A percentile compares a stretch with the other conserved stretches of the same genome.
These are phyloP conservation scores for Aspergillus sp. DNA, from an alignment of 2,329 filamentous ascomycete genomes.

Conservation along the genomic window DNA sequence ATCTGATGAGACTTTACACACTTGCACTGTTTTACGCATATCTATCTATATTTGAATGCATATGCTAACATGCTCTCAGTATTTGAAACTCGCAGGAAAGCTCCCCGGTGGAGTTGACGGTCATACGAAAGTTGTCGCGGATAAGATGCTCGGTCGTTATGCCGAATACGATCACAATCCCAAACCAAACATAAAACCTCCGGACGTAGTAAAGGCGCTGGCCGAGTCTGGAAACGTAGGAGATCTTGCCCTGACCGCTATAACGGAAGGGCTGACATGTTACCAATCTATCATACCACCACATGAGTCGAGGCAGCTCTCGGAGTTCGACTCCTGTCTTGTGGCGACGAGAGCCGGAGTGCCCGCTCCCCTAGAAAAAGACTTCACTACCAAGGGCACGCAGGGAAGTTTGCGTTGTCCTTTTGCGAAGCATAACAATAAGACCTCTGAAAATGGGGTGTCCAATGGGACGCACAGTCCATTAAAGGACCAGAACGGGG, in stretches of 20 bases:
- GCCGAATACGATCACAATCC: conserved; percentile 32
- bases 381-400: conserved; percentile 85
- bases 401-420: conserved; percentile 80
- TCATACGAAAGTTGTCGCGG: conserved; percentile 32
- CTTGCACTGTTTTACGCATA: conserved; percentile 16
- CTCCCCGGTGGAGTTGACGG: conserved; percentile 33
- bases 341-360: conserved; percentile 55
- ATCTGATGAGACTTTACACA: conserved; percentile 49
- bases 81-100: conserved; percentile 37
- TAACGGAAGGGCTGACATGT: conserved; percentile 43
- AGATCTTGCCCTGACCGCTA: conserved; percentile 51
- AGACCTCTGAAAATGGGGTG: conserved; percentile 40
- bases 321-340: conserved; percentile 42
- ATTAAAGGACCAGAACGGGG: conserved; percentile 44
- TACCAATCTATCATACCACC: conserved; percentile 41
- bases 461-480: conserved; percentile 42
- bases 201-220: conserved; percentile 59
- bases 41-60: conserved; percentile 11
- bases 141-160: conserved; percentile 35
- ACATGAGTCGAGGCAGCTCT: conserved; percentile 31
- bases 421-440: conserved; percentile 61
- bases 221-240: conserved; percentile 67
- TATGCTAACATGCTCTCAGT: conserved; percentile 37
- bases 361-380: conserved; percentile 74
- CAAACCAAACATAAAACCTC: conserved; percentile 66